phyloP scores from a whole-genome alignment of 495 filamentous ascomycete species.

The Lichenothelia convexa region DNA sequence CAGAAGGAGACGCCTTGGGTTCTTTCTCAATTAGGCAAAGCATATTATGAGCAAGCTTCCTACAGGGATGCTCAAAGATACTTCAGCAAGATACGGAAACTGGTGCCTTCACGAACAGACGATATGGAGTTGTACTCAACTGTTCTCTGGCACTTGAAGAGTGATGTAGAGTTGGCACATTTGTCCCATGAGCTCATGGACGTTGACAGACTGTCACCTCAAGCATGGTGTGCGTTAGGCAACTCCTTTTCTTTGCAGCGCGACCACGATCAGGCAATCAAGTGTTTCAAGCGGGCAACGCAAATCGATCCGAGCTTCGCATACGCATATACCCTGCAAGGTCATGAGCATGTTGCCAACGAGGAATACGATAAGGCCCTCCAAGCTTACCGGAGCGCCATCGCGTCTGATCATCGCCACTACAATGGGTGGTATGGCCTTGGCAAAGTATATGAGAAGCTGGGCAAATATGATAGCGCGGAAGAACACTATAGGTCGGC shows the following conservation, averaged over 20 bases:
- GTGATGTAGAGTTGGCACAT: conserved; percentile 77
- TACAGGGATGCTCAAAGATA: conserved; percentile 73
- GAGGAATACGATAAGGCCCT: conserved; percentile 95
- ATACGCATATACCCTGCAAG: conserved; percentile 88
- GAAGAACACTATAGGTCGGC: conserved; percentile 81
- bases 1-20: conserved; percentile 96
- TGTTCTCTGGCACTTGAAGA: conserved; percentile 88
- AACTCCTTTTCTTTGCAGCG: conserved; percentile 91
- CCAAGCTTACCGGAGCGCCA: conserved; percentile 60
- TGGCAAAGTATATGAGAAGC: conserved; percentile 79
- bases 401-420: conserved; percentile 69
- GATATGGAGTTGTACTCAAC: conserved; percentile 98
- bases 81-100: conserved; percentile 54
- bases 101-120: conserved; percentile 61
- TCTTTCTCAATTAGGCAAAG: conserved; percentile 70
- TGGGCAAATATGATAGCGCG: conserved; percentile 80
- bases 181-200: conserved; percentile 81
- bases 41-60: conserved; percentile 70
- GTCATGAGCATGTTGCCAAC: conserved; percentile 89
- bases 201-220: conserved; percentile 65
- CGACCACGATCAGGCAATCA: conserved; percentile 85
- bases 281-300: conserved; percentile 88
- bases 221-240: conserved; percentile 89
- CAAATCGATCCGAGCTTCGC: conserved; percentile 80
- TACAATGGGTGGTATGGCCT: conserved; percentile 98